phyloP scores from a whole-genome alignment of 164 flowering plant genomes.

The Liriodendron chinense region DNA sequence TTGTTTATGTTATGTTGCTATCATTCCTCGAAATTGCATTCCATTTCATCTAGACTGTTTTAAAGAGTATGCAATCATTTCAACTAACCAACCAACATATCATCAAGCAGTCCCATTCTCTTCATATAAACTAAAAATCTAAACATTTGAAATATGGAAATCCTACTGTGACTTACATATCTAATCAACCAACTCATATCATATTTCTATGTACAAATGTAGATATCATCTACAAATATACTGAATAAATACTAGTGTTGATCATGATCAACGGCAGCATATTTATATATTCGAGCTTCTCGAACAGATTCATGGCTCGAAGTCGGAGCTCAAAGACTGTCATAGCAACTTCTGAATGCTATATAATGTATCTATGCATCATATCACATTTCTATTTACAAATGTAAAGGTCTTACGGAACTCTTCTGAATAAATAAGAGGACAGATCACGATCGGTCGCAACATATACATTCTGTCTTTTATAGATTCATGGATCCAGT shows the following conservation, averaged over 20 bases:
- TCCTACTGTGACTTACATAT: background rate
- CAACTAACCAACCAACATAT: background rate
- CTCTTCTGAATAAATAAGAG: no score
- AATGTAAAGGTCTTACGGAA: no score
- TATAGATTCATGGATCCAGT: background rate
- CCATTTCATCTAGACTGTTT: no score
- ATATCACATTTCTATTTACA: no score
- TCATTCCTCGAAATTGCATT: background rate
- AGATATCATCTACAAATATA: background rate
- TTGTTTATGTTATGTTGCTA: background rate
- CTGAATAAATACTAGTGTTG: background rate
- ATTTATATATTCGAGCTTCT: background rate
- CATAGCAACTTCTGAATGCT: conserved; percentile 3
- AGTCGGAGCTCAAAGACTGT: background rate
- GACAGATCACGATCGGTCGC: background rate
- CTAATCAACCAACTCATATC: background rate
- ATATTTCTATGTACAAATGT: background rate
- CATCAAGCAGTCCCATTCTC: background rate
- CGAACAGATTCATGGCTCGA: background rate
- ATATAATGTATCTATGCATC: background rate
- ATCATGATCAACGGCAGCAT: background rate
- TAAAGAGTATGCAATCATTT: background rate
- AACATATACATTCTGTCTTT: background rate
- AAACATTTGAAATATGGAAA: background rate
- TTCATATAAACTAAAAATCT: background rate